These are phyloP conservation scores for Pleurotus tuoliensis DNA, from an alignment of 768 basidiomycete species.

Conservation along the genomic window DNA sequence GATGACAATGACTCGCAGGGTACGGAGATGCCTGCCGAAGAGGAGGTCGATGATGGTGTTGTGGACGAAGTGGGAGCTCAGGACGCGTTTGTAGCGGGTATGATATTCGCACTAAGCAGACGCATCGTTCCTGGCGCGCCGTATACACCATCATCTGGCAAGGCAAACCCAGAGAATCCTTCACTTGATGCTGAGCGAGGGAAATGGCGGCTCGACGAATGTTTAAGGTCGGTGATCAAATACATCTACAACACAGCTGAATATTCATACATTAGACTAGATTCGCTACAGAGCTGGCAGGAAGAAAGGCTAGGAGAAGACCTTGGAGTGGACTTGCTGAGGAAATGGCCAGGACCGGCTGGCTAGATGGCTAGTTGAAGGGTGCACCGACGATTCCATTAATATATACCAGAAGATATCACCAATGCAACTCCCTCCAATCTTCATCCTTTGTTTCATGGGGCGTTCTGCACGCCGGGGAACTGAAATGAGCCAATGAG, in stretches of 20 bases:
- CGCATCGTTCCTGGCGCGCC: conserved; percentile 69
- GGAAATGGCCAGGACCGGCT: conserved; percentile 72
- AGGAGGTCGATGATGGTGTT: conserved; percentile 34
- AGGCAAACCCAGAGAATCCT: conserved; percentile 25
- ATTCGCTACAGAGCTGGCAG: conserved; percentile 82
- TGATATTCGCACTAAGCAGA: conserved; percentile 79
- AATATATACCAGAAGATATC: not conserved
- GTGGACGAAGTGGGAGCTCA: conserved; percentile 77
- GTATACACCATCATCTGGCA: conserved; percentile 58
- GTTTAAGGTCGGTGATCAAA: conserved; percentile 51
- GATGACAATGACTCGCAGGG: conserved; percentile 58
- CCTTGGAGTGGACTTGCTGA: conserved; percentile 67
- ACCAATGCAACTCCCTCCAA: conserved; percentile 1
- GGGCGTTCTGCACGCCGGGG: not conserved
- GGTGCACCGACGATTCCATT: too few relatives aligned
- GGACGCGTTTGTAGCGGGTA: conserved; percentile 82
- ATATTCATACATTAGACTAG: conserved; percentile 31
- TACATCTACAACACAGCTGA: not conserved
- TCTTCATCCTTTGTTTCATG: not conserved
- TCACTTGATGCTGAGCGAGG: conserved; percentile 40
- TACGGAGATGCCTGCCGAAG: conserved; percentile 44
- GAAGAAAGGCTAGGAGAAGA: conserved; percentile 61
- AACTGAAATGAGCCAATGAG: not conserved
- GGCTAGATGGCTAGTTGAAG: conserved; percentile 47
- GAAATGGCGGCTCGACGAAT: conserved; percentile 80